These are phyloP conservation scores for Parascedosporium putredinis DNA, from an alignment of 2,329 filamentous ascomycete species.

Conservation along the genomic window DNA sequence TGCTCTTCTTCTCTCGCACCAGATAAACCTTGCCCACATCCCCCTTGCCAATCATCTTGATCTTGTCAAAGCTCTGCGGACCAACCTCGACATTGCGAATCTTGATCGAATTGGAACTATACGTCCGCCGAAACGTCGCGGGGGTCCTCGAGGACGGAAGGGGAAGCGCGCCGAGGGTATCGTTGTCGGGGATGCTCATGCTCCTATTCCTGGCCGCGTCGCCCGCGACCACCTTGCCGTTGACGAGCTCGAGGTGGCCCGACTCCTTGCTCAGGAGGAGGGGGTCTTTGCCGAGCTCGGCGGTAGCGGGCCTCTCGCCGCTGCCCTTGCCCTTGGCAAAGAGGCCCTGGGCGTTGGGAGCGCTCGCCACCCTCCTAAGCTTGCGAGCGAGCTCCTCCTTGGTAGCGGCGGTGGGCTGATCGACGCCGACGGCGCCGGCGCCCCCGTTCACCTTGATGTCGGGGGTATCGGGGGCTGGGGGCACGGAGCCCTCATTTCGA, in stretches of 20 bases:
- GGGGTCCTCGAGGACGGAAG: slow-evolving; percentile 56
- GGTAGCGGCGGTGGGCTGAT: slow-evolving; percentile 63
- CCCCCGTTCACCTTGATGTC: slow-evolving; percentile 62
- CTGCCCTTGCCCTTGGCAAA: slow-evolving; percentile 53
- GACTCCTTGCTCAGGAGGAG: slow-evolving; percentile 41
- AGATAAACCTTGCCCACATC: slow-evolving; percentile 98
- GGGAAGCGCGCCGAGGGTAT: slow-evolving; percentile 51
- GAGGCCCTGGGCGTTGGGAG: slow-evolving; percentile 90
- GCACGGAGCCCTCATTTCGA: slow-evolving; percentile 87
- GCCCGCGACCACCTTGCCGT: slow-evolving; percentile 17
- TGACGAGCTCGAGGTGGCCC: slow-evolving; percentile 27
- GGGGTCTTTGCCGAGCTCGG: slow-evolving; percentile 77
- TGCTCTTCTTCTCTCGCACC: slow-evolving; percentile 95
- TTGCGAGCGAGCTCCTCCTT: slow-evolving; percentile 94
- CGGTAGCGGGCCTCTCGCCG: slow-evolving; percentile 66
- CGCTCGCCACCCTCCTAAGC: slow-evolving; percentile 85
- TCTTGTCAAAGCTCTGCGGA: slow-evolving; percentile 95
- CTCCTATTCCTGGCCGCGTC: slow-evolving; percentile 17
- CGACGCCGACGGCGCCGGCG: slow-evolving; percentile 49
- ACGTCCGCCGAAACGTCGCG: slow-evolving; percentile 81
- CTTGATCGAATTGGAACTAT: slow-evolving; percentile 99
- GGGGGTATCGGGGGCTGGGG: slow-evolving; percentile 85
- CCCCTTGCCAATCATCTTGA: slow-evolving; percentile 97
- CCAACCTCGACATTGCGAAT: slow-evolving; percentile 94
- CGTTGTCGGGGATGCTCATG: slow-evolving; percentile 33